Evolutionary conservation across 148 eudicot species (phyloP), one percentile per base, ranked within the genome.

Genomic region (Camellia granthamiana): DNA sequence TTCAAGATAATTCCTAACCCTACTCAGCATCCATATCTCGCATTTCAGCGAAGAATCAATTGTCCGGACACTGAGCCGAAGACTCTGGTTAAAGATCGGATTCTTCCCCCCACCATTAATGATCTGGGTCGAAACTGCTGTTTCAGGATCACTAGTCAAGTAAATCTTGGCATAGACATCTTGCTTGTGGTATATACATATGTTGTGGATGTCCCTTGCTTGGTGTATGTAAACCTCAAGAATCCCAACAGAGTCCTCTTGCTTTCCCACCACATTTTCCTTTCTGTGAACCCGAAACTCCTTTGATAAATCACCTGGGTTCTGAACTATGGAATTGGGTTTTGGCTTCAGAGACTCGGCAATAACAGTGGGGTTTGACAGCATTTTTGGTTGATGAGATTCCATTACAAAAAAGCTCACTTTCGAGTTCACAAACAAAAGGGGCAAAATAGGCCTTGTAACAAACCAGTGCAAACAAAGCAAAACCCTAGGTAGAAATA

Each of bases 161-260:
- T 12, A 81, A 69, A 84, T 41, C 65, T 84, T 84, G 75, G 84
- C 86, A 74, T 84, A 84, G 12, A 84, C 86, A 81, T 84, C 86
- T 81, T 84, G 86, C 38, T 84, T 81, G 52, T 84, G 86, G 79
- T 84, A 84, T 68, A 84, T 84, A 21, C 84, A 81, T 58, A 84
- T 84, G 74, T 84, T 81, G 68, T 81, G 84, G 68, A 84, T 73
- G 65, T 81, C 81, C 58, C 84, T 84, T 67, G 86, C 86, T 84
- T 77, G 84, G 82, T 81, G 79, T 58, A 84, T 68, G 74, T 58
- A 74, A 58, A 84, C 84, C 44, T 84, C 84, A 41, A 84, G 70
- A 64, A 78, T 41, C 42, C 86, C 83, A 80, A 81, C 60, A 11
- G 30, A 46, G 13, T 69, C 78, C 43, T 72, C 73, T 71, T 76